Base-by-base conservation (phyloP, 148 eudicot species). In the Arctostaphylos glauca region DNA sequence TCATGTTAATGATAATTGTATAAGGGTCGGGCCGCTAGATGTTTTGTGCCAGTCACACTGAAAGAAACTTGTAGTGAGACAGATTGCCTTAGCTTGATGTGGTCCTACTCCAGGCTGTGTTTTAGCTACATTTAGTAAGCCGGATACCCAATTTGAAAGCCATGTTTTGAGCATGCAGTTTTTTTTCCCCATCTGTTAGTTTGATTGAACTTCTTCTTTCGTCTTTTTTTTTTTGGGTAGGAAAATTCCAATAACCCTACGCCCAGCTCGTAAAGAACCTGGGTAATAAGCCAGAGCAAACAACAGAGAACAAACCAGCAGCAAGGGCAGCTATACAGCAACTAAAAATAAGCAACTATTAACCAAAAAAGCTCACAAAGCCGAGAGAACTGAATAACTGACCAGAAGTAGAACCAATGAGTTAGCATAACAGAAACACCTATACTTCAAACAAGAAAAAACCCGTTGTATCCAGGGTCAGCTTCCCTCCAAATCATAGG, bases 71-170 rank as follows among this genome's bases (percentile, higher is more conserved):
- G 2, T 56, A 8, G 25, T 56, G 2, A 52, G 62, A 79, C 25
- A 4, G 10, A 49, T 64, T 66, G 19, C 25, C 59, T 21, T 8
- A 15, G 23, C 56, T 64, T 47, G 81, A 13, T 25, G 67, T 48
- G 48, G 38, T 41, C 80, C 82, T 54, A 38, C 41, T 52, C 7
- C 76, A 52, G 16, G 18, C 59, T 80, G 75, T 48, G 49, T n/a
- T 47, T 47, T 71, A 44, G 75, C 52, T 73, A 23, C 76, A 73
- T 76, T 5, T 46, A 10, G 3, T 52, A 15, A 49, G 58, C 76
- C 15, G 53, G 76, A 46, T 67, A 55, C 62, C 76, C 50, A 80
- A 38, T 80, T 48, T 41, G 81, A 23, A 18, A 79, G 47, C 76
- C 43, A 68, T 38, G 31, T n/a, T 80, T 50, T 44, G 75, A 52